Evolutionary conservation across 257 asterid species (phyloP).

Genomic region (Salvia rosmarinus): DNA sequence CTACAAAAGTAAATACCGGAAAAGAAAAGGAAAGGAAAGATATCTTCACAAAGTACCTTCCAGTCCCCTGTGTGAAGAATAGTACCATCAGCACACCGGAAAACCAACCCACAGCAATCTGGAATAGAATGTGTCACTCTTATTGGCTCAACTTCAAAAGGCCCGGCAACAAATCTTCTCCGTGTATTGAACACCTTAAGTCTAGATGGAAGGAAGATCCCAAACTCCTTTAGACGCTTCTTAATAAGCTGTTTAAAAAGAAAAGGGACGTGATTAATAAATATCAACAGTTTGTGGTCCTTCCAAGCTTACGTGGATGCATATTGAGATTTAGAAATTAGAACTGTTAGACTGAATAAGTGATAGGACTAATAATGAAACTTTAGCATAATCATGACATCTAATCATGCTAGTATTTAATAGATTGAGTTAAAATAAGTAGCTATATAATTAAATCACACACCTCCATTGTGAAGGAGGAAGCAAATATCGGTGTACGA

Average conservation of each 20-base stretch:
- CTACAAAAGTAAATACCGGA: not conserved
- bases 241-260: constrained; percentile 75
- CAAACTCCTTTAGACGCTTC: constrained; percentile 93
- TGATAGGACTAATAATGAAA: constrained; percentile 2
- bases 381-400: constrained; percentile 1
- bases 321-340: constrained; percentile 3
- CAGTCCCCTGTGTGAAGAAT: constrained; percentile 99
- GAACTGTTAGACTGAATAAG: constrained; percentile 5
- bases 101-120: constrained; percentile 97
- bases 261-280: constrained; percentile 23
- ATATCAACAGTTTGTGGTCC: constrained; percentile 15
- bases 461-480: constrained; percentile 99
- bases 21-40: constrained; percentile 6
- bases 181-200: constrained; percentile 81
- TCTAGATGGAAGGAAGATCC: constrained; percentile 90
- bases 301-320: not conserved
- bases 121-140: constrained; percentile 98
- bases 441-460: constrained; percentile 33
- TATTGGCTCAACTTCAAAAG: constrained; percentile 93
- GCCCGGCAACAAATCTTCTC: constrained; percentile 89
- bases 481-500: constrained; percentile 88
- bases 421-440: constrained; percentile 19
- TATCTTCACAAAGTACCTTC: constrained; percentile 65
- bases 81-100: constrained; percentile 96
- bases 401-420: constrained; percentile 20